Evolutionary conservation across 164 flowering plant species (phyloP).

Genomic region (Nelumbo lutea): DNA sequence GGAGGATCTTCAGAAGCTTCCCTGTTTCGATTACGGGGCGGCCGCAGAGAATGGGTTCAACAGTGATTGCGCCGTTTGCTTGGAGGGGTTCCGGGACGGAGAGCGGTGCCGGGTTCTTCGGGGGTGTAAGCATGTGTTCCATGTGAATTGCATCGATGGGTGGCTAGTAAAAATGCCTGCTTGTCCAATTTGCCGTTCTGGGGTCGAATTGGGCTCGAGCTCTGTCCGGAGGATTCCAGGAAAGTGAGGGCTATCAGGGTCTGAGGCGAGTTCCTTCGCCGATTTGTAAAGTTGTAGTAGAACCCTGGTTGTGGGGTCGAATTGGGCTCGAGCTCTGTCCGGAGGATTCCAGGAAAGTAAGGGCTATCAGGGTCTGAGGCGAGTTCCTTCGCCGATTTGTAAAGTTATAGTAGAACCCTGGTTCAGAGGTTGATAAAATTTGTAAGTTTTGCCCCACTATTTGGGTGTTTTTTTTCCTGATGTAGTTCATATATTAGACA

Average conservation of each 20-base stretch:
- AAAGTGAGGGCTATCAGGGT: neutral
- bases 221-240: neutral
- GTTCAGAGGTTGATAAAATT: constrained; percentile 23
- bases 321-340: neutral
- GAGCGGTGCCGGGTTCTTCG: constrained; percentile 48
- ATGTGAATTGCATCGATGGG: constrained; percentile 46
- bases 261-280: neutral
- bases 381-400: neutral
- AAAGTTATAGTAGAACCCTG: too few species aligned
- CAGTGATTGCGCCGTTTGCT: constrained; percentile 50
- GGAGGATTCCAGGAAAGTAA: neutral
- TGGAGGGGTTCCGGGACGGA: constrained; percentile 41
- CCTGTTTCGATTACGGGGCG: constrained; percentile 26
- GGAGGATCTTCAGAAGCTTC: constrained; percentile 28
- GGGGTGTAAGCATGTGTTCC: constrained; percentile 56
- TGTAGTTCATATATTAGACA: too few species aligned
- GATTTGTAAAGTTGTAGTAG: too few species aligned
- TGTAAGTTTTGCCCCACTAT: too few species aligned
- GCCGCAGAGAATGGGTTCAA: neutral
- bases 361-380: neutral
- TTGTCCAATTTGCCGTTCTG: constrained; percentile 57
- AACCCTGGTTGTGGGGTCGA: constrained; percentile 22
- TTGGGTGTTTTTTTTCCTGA: too few species aligned
- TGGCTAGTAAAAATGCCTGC: constrained; percentile 53
- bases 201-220: constrained; percentile 15